Evolutionary conservation across 495 filamentous ascomycete genomes (phyloP), one percentile per base, ranked within the genome.

Genomic region (Penicillium ucsense): DNA sequence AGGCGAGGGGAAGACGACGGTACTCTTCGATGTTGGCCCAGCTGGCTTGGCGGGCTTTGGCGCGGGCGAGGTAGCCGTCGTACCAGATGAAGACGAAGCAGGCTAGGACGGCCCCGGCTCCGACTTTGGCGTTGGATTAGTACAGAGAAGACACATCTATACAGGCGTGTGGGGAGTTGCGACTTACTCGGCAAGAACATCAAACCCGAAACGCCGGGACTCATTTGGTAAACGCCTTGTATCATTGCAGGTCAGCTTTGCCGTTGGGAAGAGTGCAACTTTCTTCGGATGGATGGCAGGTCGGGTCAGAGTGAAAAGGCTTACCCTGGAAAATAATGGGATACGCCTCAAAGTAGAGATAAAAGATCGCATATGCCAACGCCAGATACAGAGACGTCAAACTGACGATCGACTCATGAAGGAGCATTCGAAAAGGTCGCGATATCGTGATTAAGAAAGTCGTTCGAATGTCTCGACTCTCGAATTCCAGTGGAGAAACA

Each of bases 311-410:
- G 20, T 20, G 20, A 2, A 20, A 20, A 20, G 20, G 48, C 55
- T 12, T 10, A 59, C 59, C 74, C 61, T 77, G 63, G 57, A 82
- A 86, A 37, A 85, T 81, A 9, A 85, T 66, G 3, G 83, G 83
- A 56, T 77, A 86, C 8, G 78, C 76, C 47, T 85, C 76, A 44
- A 88, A 86, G 51, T 78, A 85, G 43, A 88, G 79, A 60, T 86
- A 88, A 61, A 88, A 89, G 32, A 89, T 83, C 5, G 77, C 78
- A 59, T 88, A 88, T 45, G 79, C 71, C 9, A 86, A 63, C 0
- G 80, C 72, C 9, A 86, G 71, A 63, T 87, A 89, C 29, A 86
- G 61, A 47, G 81, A 88, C 1, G 71, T 78, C 33, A 83, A 75
- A 28, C 78, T 72, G 12, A 89, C 79, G 30, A 88, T 73, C 5